Evolutionary conservation across 192 early-diverging fungal genomes (phyloP).

Genomic region (Diversispora eburnea): DNA sequence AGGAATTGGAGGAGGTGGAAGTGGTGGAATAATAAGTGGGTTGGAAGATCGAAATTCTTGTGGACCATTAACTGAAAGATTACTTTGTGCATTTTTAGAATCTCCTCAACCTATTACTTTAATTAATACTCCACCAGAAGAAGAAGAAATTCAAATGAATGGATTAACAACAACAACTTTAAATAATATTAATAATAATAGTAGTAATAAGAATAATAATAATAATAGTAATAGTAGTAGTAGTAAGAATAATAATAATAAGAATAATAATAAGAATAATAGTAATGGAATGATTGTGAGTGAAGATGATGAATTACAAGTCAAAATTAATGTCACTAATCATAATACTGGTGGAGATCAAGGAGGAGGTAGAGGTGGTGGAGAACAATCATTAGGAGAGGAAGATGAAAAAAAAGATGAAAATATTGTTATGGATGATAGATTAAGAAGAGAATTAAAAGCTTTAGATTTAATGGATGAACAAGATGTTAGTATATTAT

Average conservation of each 20-base stretch:
- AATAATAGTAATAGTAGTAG: neutral
- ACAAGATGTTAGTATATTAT: conserved; percentile 56
- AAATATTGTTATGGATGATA: conserved; percentile 69
- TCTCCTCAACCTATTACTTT: neutral
- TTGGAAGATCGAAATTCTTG: conserved; percentile 56
- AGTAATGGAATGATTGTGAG: neutral
- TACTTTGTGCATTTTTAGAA: conserved; percentile 54
- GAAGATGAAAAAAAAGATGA: conserved; percentile 34
- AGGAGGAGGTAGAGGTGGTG: neutral
- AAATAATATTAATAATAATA: too few species aligned
- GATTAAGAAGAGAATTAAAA: conserved; percentile 76
- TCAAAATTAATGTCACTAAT: too few species aligned
- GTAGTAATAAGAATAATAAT: too few species aligned
- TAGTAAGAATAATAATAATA: neutral
- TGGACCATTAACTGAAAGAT: conserved; percentile 76
- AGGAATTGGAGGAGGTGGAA: too few species aligned
- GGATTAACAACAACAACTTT: too few species aligned
- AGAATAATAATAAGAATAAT: neutral
- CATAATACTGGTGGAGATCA: too few species aligned
- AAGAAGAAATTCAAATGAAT: too few species aligned
- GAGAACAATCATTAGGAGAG: neutral
- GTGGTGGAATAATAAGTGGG: neutral
- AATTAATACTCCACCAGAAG: too few species aligned
- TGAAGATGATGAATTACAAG: neutral
- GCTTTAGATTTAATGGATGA: conserved; percentile 79